Evolutionary conservation across 345 rosid species (phyloP), one percentile per base, ranked within the genome.

Genomic region (Psidium guajava): DNA sequence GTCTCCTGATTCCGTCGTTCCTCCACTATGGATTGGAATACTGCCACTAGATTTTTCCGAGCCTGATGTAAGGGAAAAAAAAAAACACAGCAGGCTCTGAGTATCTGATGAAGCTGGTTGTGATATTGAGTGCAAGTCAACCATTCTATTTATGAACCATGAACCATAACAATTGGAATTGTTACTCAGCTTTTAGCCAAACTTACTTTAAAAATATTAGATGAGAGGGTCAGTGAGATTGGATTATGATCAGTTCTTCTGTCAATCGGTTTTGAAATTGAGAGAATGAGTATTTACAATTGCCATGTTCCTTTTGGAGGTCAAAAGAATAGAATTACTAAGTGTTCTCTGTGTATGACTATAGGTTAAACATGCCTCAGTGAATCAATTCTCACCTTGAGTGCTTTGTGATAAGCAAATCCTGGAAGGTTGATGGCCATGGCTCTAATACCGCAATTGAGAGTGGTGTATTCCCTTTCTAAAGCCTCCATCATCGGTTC

Each of bases 361-460:
- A 24, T 13, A 82, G n/a, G 6, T 51, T 7, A 82, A 69, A 36
- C 77, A 69, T 69, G 77, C 77, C 77, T 24, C 77, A 47, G 56
- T 44, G 56, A 84, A 58, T 6, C 1, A 53, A 83, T 57, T 54
- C 16, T 55, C 54, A 95, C 99, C 98, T 94, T 95, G 20, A 95
- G 93, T 50, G 98, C 99, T 83, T 89, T 89, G 84, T 95, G 88
- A 89, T 93, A 96, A 82, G 95, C 95, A 85, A 96, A 96, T 21
- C 99, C 99, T 2, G 98, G 99, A 84, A 95, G 36, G 88, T 95
- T 95, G 86, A 96, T 91, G 14, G 95, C 94, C 99, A 95, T 94
- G 83, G 98, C 96, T 86, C 99, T 87, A 84, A 96, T 93, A 81
- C 98, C 99, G 53, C 88, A 87, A 85, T 96, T 96, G 59, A 96